Evolutionary conservation across 225 moss, liverwort and hornwort species (phyloP).

Genomic region (Takakia lepidozioides): DNA sequence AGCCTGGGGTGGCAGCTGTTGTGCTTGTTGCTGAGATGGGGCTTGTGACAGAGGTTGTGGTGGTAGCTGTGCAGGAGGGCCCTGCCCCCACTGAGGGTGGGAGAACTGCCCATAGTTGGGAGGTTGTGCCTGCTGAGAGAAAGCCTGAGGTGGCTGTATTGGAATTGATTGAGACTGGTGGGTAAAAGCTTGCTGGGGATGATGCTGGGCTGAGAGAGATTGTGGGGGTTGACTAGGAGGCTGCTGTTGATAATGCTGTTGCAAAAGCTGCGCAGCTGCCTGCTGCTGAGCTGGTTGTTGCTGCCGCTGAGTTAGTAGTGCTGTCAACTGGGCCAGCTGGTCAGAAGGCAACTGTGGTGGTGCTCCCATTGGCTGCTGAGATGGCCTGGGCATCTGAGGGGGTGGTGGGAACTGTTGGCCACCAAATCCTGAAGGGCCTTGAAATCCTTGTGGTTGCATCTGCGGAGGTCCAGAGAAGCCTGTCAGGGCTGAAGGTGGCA

Average conservation of each 20-base stretch:
- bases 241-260: slow-evolving; percentile 34
- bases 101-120: slow-evolving; percentile 11
- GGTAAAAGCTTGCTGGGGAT: slow-evolving; percentile 7
- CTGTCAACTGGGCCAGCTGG: slow-evolving; percentile 38
- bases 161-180: slow-evolving; percentile 1
- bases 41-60: slow-evolving; percentile 14
- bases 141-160: slow-evolving; percentile 5
- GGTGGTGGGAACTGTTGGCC: slow-evolving; percentile 40
- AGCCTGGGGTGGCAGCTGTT: slow-evolving; percentile 14
- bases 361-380: slow-evolving; percentile 27
- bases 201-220: slow-evolving; percentile 10
- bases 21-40: slow-evolving; percentile 6
- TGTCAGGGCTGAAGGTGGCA: slow-evolving; percentile 1
- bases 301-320: slow-evolving; percentile 35
- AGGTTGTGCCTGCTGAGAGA: slow-evolving; percentile 14
- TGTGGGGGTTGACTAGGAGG: not conserved
- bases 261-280: slow-evolving; percentile 27
- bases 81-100: slow-evolving; percentile 35
- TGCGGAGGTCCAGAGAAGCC: slow-evolving; percentile 4
- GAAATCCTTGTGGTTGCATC: slow-evolving; percentile 16
- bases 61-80: slow-evolving; percentile 6
- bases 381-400: slow-evolving; percentile 17
- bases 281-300: slow-evolving; percentile 51
- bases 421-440: slow-evolving; percentile 15
- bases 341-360: slow-evolving; percentile 37